Base-by-base conservation (phyloP, 225 moss, liverwort and hornwort species). In the Rhytidiadelphus loreus region DNA sequence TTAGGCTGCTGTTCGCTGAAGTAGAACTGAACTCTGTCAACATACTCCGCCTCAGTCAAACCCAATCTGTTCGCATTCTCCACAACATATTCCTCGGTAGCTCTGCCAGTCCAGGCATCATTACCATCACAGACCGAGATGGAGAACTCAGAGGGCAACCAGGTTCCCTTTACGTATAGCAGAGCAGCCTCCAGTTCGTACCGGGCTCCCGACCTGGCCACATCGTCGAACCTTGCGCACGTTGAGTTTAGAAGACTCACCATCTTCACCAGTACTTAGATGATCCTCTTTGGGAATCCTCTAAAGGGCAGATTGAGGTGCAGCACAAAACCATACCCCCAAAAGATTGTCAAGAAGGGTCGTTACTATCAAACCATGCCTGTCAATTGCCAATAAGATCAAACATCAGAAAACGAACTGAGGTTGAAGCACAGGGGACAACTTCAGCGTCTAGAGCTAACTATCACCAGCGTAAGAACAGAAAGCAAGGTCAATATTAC, bases 301-400 rank as follows among this genome's bases (percentile, higher is more conserved):
- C 88, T 85, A 50, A 63, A 68, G 83, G 58, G 46, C 77, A 76
- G 88, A 76, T 58, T 77, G 37, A 83, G 62, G 77, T 83, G 76
- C 83, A 83, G 48, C 68, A 88, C 77, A 88, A 68, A 94, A 97
- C 93, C 96, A 95, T 33, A 98, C 89, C 85, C 97, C 95, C 72
- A 94, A 88, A 48, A 96, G 94, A 85, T 96, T 96, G 70, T 95
- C 96, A 63, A 91, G 87, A 88, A 97, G 88, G 86, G 92, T 96
- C 77, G 95, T 88, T 72, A 96, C 95, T 77, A 97, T 94, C 70
- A 97, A 89, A 83, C 94, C 96, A 91, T 95, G 94, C 93, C 97
- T 97, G 97, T 52, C 86, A 62, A 50, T 81, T 80, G 66, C 86
- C 87, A 88, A 90, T 56, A 81, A 81, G 76, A 59, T 63, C 55